Evolutionary conservation across 768 basidiomycete species (phyloP).

Genomic region (Leucocoprinus birnbaumii): DNA sequence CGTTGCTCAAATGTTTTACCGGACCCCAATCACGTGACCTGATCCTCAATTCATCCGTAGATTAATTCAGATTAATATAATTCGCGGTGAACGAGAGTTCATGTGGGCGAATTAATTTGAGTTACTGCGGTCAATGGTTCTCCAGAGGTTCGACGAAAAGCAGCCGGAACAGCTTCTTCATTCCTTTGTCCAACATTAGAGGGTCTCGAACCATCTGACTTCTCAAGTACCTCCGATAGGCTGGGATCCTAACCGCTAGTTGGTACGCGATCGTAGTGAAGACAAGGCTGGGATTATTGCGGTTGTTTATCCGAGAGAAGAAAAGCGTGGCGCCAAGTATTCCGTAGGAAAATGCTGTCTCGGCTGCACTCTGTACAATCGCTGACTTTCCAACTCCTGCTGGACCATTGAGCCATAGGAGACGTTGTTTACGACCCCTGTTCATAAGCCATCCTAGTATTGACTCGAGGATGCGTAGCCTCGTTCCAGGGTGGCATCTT

Average conservation of each 20-base stretch:
- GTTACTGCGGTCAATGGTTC: no score
- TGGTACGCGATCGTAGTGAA: neutral
- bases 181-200: neutral
- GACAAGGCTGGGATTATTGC: neutral
- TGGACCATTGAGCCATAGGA: neutral
- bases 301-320: neutral
- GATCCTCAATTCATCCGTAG: no score
- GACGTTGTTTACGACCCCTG: neutral
- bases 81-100: no score
- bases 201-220: neutral
- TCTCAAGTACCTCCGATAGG: neutral
- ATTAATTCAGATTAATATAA: no score
- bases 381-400: constrained; percentile 4
- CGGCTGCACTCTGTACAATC: neutral
- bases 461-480: neutral
- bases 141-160: neutral
- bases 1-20: no score
- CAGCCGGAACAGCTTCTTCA: neutral
- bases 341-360: neutral
- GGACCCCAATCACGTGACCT: no score
- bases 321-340: neutral
- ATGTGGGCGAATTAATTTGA: no score
- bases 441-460: neutral
- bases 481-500: neutral
- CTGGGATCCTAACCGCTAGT: neutral